These are phyloP conservation scores for Balakata baccata DNA, from an alignment of 345 rosid species.

Conservation along the genomic window DNA sequence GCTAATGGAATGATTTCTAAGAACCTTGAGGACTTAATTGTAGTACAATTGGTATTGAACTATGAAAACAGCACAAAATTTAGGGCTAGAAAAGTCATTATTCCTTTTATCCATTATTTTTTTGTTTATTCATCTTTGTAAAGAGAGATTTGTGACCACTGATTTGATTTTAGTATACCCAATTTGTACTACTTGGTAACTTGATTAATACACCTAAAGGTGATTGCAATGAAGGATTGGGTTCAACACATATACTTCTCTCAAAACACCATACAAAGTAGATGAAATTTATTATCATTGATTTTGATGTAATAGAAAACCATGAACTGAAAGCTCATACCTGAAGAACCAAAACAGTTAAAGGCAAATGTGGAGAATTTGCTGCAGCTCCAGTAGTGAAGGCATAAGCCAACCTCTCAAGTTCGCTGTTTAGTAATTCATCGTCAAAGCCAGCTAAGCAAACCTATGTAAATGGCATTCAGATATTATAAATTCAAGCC, in stretches of 20 bases:
- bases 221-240: not conserved
- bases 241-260: not conserved
- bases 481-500: conserved; percentile 2
- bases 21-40: not conserved
- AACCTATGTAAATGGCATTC: conserved; percentile 42
- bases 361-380: conserved; percentile 64
- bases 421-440: conserved; percentile 51
- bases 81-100: not conserved
- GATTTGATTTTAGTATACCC: not conserved
- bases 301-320: not conserved
- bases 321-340: conserved; percentile 32
- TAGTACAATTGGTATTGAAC: not conserved
- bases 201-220: not conserved
- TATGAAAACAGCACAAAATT: not conserved
- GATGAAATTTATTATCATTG: not conserved
- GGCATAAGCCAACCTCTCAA: conserved; percentile 59
- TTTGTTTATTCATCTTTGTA: not conserved
- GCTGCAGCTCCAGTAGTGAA: conserved; percentile 62
- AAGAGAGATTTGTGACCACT: not conserved
- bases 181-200: not conserved
- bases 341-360: conserved; percentile 88
- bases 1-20: not conserved
- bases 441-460: conserved; percentile 48
- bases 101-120: not conserved
- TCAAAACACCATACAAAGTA: not conserved